Base-by-base conservation (phyloP, 2,329 filamentous ascomycete genomes). In the Talaromyces pinophilus region DNA sequence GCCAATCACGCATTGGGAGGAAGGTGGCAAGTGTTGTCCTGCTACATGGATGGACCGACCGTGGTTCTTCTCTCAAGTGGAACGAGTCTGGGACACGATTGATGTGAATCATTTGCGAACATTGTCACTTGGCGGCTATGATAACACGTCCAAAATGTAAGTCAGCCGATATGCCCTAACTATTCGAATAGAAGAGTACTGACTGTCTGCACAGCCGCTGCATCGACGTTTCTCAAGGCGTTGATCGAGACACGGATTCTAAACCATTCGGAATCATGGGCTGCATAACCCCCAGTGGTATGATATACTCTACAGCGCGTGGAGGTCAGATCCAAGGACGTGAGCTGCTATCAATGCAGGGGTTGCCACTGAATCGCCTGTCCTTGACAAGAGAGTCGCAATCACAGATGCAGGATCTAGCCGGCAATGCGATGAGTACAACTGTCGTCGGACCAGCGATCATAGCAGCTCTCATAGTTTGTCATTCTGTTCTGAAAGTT, bases 371-470 rank as follows among this genome's bases (percentile, higher is more conserved):
- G 1, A 78, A 87, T 63, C 83, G 84, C 59, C 79, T 93, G 11
- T 79, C 87, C 0, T 82, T 92, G n/a, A 88, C 85, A 0, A 83
- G 84, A 8, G 88, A 93, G 71, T 85, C 83, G 0, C 82, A 88
- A 57, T 76, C 78, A 1, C 80, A 93, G 19, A 79, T 92, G 2
- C 86, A 89, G 68, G 87, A 92, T 69, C 79, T 94, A 1, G 90
- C 90, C 1, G 91, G 91, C 0, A 94, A 95, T 74, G 91, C 91
- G 0, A 94, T 94, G 91, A 88, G 86, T 0, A 87, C 87, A 0
- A 90, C 91, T 0, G 89, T 92, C 0, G 86, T 93, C 10, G 89
- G 88, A 2, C 82, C 85, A 1, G 85, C 86, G 0, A 83, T 91
- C 1, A 71, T 92, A 1, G 80, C 86, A 1, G 83, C 86, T 0